phyloP scores from a whole-genome alignment of 495 filamentous ascomycete species.

The Hyaloscypha variabilis region DNA sequence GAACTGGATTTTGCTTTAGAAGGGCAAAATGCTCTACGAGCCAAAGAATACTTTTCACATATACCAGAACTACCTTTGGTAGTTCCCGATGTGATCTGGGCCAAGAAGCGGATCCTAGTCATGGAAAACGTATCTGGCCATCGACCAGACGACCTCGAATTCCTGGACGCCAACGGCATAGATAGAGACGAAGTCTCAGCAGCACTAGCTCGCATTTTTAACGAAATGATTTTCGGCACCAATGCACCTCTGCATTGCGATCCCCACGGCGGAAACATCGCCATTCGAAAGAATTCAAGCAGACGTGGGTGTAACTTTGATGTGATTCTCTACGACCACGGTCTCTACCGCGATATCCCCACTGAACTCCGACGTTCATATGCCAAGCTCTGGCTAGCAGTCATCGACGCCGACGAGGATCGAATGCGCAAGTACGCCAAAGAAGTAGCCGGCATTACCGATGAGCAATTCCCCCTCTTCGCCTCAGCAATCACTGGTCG shows the following conservation, averaged over 20 bases:
- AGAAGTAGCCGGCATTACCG: slow-evolving; percentile 85
- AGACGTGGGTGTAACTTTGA: slow-evolving; percentile 77
- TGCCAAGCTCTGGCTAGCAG: slow-evolving; percentile 96
- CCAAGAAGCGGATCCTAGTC: slow-evolving; percentile 84
- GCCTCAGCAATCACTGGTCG: slow-evolving; percentile 95
- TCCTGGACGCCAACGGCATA: slow-evolving; percentile 82
- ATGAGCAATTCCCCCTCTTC: slow-evolving; percentile 94
- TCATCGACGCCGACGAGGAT: slow-evolving; percentile 83
- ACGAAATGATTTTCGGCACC: slow-evolving; percentile 98
- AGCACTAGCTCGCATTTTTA: slow-evolving; percentile 89
- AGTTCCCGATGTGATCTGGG: slow-evolving; percentile 90
- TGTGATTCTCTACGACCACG: slow-evolving; percentile 97
- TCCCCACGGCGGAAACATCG: slow-evolving; percentile 96
- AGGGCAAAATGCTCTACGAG: slow-evolving; percentile 79
- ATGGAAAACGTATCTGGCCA: slow-evolving; percentile 92
- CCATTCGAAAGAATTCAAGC: slow-evolving; percentile 73
- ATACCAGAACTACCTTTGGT: slow-evolving; percentile 75
- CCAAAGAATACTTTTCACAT: slow-evolving; percentile 73
- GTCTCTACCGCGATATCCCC: slow-evolving; percentile 93
- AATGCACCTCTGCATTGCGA: slow-evolving; percentile 94
- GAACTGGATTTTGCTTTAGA: slow-evolving; percentile 91
- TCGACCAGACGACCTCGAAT: slow-evolving; percentile 87
- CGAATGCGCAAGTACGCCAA: slow-evolving; percentile 86
- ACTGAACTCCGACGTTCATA: slow-evolving; percentile 77
- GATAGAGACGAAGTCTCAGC: slow-evolving; percentile 96